Conservation (phyloP, 2,329 filamentous ascomycete species). For the Exophiala dermatitidis region DNA sequence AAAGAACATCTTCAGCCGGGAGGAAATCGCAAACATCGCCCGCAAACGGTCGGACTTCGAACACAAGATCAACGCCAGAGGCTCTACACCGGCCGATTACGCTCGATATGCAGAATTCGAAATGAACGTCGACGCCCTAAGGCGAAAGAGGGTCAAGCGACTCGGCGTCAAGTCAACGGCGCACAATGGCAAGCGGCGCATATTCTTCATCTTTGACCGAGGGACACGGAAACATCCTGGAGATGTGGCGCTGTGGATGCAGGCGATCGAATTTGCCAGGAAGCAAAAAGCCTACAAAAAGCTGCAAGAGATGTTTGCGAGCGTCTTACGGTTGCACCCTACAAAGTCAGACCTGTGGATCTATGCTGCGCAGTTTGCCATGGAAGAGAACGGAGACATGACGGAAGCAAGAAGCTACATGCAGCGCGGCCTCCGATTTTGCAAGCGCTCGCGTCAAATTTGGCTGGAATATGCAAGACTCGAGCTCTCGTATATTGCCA, state of each 20-base stretch:
- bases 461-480: constrained; percentile 88
- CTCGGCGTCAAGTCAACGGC: constrained; percentile 67
- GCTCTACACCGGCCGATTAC: constrained; percentile 69
- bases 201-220: constrained; percentile 84
- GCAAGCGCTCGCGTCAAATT: constrained; percentile 62
- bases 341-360: constrained; percentile 79
- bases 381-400: constrained; percentile 80
- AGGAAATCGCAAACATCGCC: constrained; percentile 83
- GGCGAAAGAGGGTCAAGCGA: constrained; percentile 73
- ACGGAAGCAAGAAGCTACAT: constrained; percentile 74
- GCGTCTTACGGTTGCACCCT: constrained; percentile 77
- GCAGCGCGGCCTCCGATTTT: constrained; percentile 86
- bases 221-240: constrained; percentile 78
- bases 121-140: constrained; percentile 63
- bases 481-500: constrained; percentile 86
- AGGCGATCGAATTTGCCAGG: constrained; percentile 76
- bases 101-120: constrained; percentile 71
- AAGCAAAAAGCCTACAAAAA: constrained; percentile 58
- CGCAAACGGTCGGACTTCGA: constrained; percentile 90
- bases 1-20: constrained; percentile 82
- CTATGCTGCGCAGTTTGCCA: constrained; percentile 66
- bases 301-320: constrained; percentile 52
- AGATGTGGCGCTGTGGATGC: constrained; percentile 74
- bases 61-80: constrained; percentile 77
- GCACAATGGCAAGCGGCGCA: constrained; percentile 68